Percentiles rank a stretch among this genome's conserved stretches.
These are phyloP conservation scores for Aspergillus tubingensis DNA, from an alignment of 2,329 filamentous ascomycete species.

Conservation along the genomic window DNA sequence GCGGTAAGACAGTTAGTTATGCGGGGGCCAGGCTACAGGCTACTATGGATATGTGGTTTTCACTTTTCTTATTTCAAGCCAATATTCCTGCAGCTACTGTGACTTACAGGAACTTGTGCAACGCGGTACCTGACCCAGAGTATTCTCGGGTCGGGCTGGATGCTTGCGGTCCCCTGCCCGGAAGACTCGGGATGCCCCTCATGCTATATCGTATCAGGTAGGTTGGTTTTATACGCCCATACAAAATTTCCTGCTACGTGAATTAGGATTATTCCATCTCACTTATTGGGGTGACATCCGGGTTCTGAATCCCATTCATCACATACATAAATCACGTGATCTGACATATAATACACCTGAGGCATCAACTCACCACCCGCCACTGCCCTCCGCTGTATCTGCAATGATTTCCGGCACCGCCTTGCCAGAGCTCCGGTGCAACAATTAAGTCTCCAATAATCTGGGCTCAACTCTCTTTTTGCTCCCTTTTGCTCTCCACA, in stretches of 20 bases:
- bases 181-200: background rate
- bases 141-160: background rate
- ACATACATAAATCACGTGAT: background rate
- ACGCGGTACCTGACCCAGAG: constrained; percentile 5
- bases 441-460: background rate
- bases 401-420: constrained; percentile 3
- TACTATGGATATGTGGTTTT: background rate
- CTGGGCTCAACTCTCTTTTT: background rate
- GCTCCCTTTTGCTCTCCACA: background rate
- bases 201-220: background rate
- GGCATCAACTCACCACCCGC: background rate
- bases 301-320: background rate
- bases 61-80: background rate
- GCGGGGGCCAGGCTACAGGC: background rate
- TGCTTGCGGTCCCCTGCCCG: background rate
- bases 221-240: no score
- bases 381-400: background rate
- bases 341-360: background rate
- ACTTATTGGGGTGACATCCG: background rate
- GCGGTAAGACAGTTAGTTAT: background rate
- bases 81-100: background rate
- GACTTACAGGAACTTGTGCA: background rate
- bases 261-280: no score
- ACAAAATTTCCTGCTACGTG: no score
- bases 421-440: background rate